phyloP scores from a whole-genome alignment of 2,329 filamentous ascomycete genomes.

The Graphilbum sp. region DNA sequence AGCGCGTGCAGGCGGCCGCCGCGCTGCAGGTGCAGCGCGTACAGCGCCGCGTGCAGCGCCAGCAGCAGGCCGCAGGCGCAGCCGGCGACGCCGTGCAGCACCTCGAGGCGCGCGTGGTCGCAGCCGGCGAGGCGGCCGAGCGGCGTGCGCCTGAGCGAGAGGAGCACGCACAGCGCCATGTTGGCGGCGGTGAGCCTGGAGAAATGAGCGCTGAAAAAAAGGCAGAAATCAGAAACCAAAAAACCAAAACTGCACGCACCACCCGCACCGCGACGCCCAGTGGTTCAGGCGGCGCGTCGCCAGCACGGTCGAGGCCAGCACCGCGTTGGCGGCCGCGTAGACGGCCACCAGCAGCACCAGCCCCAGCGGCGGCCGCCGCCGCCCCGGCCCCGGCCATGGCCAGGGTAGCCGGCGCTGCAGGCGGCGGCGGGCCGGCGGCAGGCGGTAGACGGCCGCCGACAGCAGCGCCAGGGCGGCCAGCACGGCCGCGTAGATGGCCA shows the following conservation, averaged over 20 bases:
- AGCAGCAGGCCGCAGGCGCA: conserved; percentile 22
- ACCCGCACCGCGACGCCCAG: not conserved
- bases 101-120: conserved; percentile 29
- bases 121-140: conserved; percentile 24
- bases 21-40: conserved; percentile 16
- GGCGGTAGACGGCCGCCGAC: not conserved
- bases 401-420: too few species aligned
- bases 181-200: conserved; percentile 29
- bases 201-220: not conserved
- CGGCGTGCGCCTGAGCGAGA: conserved; percentile 32
- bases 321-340: not conserved
- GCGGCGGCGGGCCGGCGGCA: too few species aligned
- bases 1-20: conserved; percentile 11
- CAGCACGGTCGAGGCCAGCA: not conserved
- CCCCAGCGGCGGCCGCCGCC: not conserved
- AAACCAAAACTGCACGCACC: not conserved
- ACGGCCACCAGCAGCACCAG: not conserved
- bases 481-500: not conserved
- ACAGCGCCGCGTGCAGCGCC: conserved; percentile 20
- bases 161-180: conserved; percentile 26
- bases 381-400: not conserved
- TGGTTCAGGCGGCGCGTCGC: not conserved
- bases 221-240: too few species aligned
- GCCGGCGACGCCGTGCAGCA: conserved; percentile 27
- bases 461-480: not conserved